phyloP scores from a whole-genome alignment of 345 rosid genomes.

The Triadica sebifera region DNA sequence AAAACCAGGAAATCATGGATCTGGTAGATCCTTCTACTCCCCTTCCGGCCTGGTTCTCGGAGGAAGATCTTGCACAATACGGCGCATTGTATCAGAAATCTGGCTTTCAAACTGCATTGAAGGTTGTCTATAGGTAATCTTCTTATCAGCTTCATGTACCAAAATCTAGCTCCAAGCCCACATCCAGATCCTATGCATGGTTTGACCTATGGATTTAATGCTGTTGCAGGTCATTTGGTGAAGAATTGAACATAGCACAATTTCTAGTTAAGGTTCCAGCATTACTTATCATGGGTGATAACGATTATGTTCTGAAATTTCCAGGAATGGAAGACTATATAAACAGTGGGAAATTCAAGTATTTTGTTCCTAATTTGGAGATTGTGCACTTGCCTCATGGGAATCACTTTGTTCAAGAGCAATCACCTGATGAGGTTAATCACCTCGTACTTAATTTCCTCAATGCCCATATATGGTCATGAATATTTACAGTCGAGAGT shows the following conservation, averaged over 20 bases:
- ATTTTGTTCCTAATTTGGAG: constrained; percentile 48
- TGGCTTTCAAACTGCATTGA: constrained; percentile 50
- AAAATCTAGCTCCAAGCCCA: too few species aligned
- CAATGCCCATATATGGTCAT: constrained; percentile 14
- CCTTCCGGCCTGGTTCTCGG: constrained; percentile 54
- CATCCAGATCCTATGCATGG: too few species aligned
- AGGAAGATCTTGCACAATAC: constrained; percentile 50
- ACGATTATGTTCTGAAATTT: constrained; percentile 49
- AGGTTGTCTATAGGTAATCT: constrained; percentile 52
- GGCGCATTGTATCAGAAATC: constrained; percentile 53
- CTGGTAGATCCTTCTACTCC: constrained; percentile 49
- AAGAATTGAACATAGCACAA: constrained; percentile 27
- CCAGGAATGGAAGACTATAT: constrained; percentile 51
- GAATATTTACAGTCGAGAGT: constrained; percentile 5
- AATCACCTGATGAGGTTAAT: constrained; percentile 50
- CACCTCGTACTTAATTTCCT: constrained; percentile 47
- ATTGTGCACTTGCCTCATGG: constrained; percentile 48
- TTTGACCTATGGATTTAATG: not conserved
- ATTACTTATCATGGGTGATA: constrained; percentile 47
- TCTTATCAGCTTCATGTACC: too few species aligned
- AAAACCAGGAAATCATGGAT: constrained; percentile 60
- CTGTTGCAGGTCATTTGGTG: constrained; percentile 25
- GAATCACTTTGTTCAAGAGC: constrained; percentile 56
- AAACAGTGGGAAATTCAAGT: constrained; percentile 36
- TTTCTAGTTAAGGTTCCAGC: constrained; percentile 39